Conservation (phyloP, 805 yeast genomes). For the Starmerella gropengiesseri region DNA sequence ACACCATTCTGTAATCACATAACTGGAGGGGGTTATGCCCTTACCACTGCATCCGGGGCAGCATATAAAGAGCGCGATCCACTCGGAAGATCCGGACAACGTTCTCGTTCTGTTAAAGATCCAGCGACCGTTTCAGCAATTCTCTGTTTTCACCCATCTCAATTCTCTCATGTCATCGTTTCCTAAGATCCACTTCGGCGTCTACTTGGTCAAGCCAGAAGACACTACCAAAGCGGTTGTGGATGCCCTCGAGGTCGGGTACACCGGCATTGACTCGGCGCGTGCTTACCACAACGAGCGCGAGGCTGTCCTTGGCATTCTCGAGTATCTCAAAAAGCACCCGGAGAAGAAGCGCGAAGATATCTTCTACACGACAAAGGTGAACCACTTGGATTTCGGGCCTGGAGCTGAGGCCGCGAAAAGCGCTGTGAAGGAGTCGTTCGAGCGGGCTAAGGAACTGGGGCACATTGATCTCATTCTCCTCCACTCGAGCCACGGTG, state of each 20-base stretch:
- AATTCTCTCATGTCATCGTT: slow-evolving; percentile 9
- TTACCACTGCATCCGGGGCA: too few species aligned
- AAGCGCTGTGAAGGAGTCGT: slow-evolving; percentile 45
- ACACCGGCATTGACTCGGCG: slow-evolving; percentile 66
- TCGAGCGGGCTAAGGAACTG: slow-evolving; percentile 40
- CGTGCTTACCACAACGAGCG: slow-evolving; percentile 50
- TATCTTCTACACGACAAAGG: slow-evolving; percentile 49
- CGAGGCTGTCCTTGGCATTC: slow-evolving; percentile 37
- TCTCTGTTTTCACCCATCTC: too few species aligned
- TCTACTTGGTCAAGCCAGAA: slow-evolving; percentile 19
- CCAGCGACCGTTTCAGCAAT: too few species aligned
- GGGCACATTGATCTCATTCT: slow-evolving; percentile 59
- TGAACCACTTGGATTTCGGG: slow-evolving; percentile 59
- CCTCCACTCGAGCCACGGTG: slow-evolving; percentile 42
- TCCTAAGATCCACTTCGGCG: slow-evolving; percentile 25
- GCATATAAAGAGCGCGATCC: too few species aligned
- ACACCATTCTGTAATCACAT: too few species aligned
- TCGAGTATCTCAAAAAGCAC: slow-evolving; percentile 14
- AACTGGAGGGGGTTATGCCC: too few species aligned
- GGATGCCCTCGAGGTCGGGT: slow-evolving; percentile 52
- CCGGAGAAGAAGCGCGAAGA: slow-evolving; percentile 41
- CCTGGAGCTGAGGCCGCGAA: slow-evolving; percentile 35
- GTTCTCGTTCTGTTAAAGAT: too few species aligned
- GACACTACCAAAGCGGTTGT: slow-evolving; percentile 35
- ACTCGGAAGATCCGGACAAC: too few species aligned